Base-by-base conservation (phyloP, 2,329 filamentous ascomycete species). In the Hypoxylon rubiginosum region DNA sequence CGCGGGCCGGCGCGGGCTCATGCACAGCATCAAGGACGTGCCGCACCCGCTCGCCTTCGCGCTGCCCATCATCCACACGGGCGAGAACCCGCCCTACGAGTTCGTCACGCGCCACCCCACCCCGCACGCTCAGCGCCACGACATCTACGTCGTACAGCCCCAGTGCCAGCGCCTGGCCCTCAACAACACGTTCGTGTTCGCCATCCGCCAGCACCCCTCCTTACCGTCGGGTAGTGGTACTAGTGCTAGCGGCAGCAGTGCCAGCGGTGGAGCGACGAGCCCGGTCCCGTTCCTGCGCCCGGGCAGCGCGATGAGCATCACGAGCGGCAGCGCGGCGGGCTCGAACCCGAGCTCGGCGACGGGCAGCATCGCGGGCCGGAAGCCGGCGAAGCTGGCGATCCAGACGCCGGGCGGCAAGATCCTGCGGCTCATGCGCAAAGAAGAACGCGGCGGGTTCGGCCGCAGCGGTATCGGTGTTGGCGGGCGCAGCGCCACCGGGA, bases 101-200 rank as follows among this genome's bases (percentile, higher is more conserved):
- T 99, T 98, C 79, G 86, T 97, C 49, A 91, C 91, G 41, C 89
- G 96, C 4, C 96, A 99, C 77, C 97, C 97, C 7, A 99, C 96
- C 2, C 96, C 96, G 8, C 96, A 99, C 78, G 96, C 96, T n/a
- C 94, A 97, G 76, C 89, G 95, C 45, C 94, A 99, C 79, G 96
- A 99, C 77, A 90, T 99, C 63, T 99, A 99, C 79, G 92, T 99
- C 68, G 92, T 94, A 48, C 96, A 98, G 76, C 96, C 97, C 1
- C 97, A 99, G 79, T 99, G 96, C 78, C 87, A 91, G 70, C 89
- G 90, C 26, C 84, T 99, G 28, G 94, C 93, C 1, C 85, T 97
- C 60, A 97, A 98, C 82, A 98, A 99, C 77, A 99, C 96, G 0
- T 99, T 97, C 76, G 95, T 99, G 28, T 99, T 99, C 79, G 92